These are phyloP conservation scores for Wilcoxina mikolae DNA, from an alignment of 495 filamentous ascomycete genomes.

Conservation along the genomic window DNA sequence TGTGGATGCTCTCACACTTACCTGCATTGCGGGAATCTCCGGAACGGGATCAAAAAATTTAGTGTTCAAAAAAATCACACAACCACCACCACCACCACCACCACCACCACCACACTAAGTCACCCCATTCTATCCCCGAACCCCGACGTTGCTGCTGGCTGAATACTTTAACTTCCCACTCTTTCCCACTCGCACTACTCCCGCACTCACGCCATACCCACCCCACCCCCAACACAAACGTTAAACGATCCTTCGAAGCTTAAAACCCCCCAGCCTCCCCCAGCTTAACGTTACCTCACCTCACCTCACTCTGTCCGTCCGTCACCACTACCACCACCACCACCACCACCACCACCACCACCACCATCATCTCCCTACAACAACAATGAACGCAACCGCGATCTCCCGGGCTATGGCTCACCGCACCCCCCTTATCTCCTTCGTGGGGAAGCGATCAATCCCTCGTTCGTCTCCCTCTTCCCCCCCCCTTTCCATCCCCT, in stretches of 20 bases:
- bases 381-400: conserved; percentile 36
- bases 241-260: not conserved
- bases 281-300: not conserved
- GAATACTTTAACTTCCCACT: not conserved
- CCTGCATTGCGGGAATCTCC: too few species aligned
- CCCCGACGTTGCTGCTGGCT: not conserved
- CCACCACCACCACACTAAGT: too few species aligned
- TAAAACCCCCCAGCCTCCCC: not conserved
- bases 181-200: too few species aligned
- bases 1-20: too few species aligned
- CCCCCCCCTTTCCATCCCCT: conserved; percentile 1
- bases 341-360: not conserved
- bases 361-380: conserved; percentile 24
- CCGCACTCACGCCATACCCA: too few species aligned
- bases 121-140: not conserved
- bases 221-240: too few species aligned
- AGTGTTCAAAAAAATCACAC: too few species aligned
- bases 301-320: not conserved
- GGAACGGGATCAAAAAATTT: too few species aligned
- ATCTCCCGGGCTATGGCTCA: conserved; percentile 47
- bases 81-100: too few species aligned
- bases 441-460: conserved; percentile 71
- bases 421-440: conserved; percentile 74
- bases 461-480: conserved; percentile 47
- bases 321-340: not conserved